Evolutionary conservation across 2,329 filamentous ascomycete genomes (phyloP).

Genomic region (Neofusicoccum cordaticola): DNA sequence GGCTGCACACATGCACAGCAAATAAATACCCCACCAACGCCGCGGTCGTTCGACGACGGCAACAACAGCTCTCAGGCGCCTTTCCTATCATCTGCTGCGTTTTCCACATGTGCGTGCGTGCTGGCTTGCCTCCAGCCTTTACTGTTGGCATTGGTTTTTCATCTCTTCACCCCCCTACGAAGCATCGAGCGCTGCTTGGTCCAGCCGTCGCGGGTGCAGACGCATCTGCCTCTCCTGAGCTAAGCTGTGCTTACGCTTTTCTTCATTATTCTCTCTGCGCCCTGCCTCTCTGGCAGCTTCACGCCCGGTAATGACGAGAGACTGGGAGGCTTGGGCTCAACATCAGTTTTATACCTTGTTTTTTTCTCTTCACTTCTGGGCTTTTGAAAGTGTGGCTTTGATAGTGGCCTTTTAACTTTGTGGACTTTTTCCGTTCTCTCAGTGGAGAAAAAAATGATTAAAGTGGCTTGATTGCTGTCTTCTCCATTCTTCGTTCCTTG

Average conservation of each 20-base stretch:
- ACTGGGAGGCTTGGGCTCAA: background rate
- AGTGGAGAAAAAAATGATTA: background rate
- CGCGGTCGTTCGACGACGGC: background rate
- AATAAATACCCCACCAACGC: slow-evolving; percentile 3
- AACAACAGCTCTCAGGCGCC: background rate
- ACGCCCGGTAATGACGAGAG: background rate
- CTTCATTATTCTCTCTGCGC: background rate
- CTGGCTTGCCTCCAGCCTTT: background rate
- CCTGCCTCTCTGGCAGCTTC: background rate
- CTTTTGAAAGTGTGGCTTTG: slow-evolving; percentile 3
- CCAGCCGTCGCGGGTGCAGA: background rate
- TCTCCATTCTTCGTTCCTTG: background rate
- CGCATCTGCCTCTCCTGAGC: slow-evolving; percentile 1
- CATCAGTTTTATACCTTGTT: slow-evolving; percentile 8
- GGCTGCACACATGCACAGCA: slow-evolving; percentile 8
- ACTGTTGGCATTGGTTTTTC: slow-evolving; percentile 1
- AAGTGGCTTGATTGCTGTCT: background rate
- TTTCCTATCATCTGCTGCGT: background rate
- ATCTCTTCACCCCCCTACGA: background rate
- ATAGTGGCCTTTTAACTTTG: slow-evolving; percentile 10
- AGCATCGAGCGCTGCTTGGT: slow-evolving; percentile 4
- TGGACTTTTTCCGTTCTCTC: background rate
- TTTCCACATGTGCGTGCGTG: background rate
- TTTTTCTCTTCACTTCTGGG: background rate
- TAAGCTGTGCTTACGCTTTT: slow-evolving; percentile 9